phyloP scores from a whole-genome alignment of 208 protist genomes.

The Trichomonas vaginalis region DNA sequence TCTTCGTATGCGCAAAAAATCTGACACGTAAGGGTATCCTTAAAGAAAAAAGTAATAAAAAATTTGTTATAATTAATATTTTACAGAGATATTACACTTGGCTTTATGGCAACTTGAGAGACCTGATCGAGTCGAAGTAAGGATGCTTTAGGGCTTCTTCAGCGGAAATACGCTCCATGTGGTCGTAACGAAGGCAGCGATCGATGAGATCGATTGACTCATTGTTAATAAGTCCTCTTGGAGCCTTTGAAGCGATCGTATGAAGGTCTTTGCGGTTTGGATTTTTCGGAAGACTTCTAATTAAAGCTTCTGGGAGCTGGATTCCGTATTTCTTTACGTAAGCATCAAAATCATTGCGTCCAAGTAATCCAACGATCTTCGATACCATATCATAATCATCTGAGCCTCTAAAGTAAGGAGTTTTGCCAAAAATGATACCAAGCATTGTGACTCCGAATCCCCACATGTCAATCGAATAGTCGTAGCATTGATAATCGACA shows the following conservation, averaged over 20 bases:
- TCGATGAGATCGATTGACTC: slow-evolving; percentile 25
- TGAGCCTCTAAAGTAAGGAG: slow-evolving; percentile 26
- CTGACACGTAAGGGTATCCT: too few relatives aligned
- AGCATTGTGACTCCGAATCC: slow-evolving; percentile 23
- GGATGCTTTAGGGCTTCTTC: slow-evolving; percentile 6
- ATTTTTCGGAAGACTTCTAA: neutral
- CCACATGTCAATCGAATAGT: slow-evolving; percentile 35
- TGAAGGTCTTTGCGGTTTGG: neutral
- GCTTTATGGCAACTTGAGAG: too few relatives aligned
- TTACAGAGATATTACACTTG: too few relatives aligned
- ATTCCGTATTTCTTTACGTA: neutral
- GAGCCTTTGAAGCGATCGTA: neutral
- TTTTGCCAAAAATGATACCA: slow-evolving; percentile 28
- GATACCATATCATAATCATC: slow-evolving; percentile 19
- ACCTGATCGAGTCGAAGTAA: slow-evolving; percentile 1
- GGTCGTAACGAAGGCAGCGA: slow-evolving; percentile 14
- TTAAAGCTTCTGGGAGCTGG: neutral
- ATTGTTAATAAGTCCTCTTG: neutral
- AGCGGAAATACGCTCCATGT: neutral
- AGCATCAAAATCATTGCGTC: neutral
- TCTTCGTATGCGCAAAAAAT: too few relatives aligned
- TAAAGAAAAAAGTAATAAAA: too few relatives aligned
- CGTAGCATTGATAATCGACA: slow-evolving; percentile 24
- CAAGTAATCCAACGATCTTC: neutral
- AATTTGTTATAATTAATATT: too few relatives aligned